Conservation (phyloP, 805 yeast genomes). For the Wickerhamiella kazuoi region DNA sequence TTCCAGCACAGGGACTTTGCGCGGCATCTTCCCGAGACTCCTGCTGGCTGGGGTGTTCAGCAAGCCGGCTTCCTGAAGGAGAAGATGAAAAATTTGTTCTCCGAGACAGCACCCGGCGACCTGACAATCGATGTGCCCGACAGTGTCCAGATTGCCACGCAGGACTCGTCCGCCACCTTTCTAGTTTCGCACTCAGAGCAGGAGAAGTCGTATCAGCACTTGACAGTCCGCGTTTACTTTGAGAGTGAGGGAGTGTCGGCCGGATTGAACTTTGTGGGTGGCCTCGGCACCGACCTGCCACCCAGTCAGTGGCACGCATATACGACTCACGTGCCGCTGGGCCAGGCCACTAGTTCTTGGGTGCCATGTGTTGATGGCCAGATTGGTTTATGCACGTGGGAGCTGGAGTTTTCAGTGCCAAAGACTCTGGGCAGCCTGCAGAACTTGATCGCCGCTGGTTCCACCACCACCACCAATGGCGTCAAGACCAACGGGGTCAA, state of each 20-base stretch:
- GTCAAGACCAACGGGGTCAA: neutral
- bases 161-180: conserved; percentile 24
- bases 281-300: conserved; percentile 26
- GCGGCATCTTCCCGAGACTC: conserved; percentile 20
- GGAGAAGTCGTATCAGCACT: conserved; percentile 39
- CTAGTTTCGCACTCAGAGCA: conserved; percentile 20
- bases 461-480: conserved; percentile 26
- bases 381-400: conserved; percentile 86
- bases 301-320: conserved; percentile 62
- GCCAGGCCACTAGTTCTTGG: conserved; percentile 87
- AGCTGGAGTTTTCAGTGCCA: conserved; percentile 70
- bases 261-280: conserved; percentile 63
- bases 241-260: conserved; percentile 44
- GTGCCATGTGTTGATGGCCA: conserved; percentile 85
- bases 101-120: conserved; percentile 45
- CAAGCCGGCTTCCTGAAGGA: conserved; percentile 13
- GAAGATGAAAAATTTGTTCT: conserved; percentile 19
- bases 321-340: conserved; percentile 62
- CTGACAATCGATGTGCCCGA: conserved; percentile 48
- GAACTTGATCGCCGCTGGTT: neutral
- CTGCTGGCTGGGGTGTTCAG: conserved; percentile 15
- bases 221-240: conserved; percentile 53
- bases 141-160: conserved; percentile 40
- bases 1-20: conserved; percentile 41
- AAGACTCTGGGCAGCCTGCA: conserved; percentile 53